phyloP scores from a whole-genome alignment of 345 rosid genomes.

The Populus davidiana region DNA sequence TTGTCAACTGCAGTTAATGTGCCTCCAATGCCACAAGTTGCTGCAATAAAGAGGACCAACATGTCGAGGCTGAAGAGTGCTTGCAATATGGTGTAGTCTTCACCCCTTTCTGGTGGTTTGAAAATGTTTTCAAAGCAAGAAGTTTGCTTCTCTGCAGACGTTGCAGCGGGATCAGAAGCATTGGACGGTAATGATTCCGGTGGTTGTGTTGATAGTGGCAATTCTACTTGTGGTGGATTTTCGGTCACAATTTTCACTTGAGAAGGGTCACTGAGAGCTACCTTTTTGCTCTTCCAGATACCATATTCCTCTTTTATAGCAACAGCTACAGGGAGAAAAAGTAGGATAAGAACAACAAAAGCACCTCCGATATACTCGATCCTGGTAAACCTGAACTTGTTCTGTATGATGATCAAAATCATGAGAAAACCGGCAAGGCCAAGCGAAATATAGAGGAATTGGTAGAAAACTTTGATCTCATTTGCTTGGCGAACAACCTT shows the following conservation, averaged over 20 bases:
- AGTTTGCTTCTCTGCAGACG: slow-evolving; percentile 6
- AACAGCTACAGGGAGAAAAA: slow-evolving; percentile 17
- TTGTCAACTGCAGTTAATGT: slow-evolving; percentile 17
- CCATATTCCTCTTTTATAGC: neutral
- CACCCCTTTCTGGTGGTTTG: slow-evolving; percentile 20
- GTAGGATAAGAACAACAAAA: neutral
- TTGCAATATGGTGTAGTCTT: slow-evolving; percentile 24
- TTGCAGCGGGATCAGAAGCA: neutral
- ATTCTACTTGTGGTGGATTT: neutral
- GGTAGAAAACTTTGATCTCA: slow-evolving; percentile 18
- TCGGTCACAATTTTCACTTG: neutral
- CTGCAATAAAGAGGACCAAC: slow-evolving; percentile 13
- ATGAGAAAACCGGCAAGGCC: slow-evolving; percentile 24
- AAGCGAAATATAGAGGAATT: slow-evolving; percentile 18
- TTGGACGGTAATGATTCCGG: neutral
- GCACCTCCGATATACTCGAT: slow-evolving; percentile 13
- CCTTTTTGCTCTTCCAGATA: slow-evolving; percentile 3
- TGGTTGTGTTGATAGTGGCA: neutral
- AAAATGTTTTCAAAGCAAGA: slow-evolving; percentile 4
- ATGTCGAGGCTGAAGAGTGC: slow-evolving; percentile 24
- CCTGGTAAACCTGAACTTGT: slow-evolving; percentile 18
- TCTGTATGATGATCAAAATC: slow-evolving; percentile 22
- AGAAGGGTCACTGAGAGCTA: neutral
- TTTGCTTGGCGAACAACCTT: slow-evolving; percentile 16
- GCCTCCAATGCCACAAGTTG: slow-evolving; percentile 18